These are phyloP conservation scores for Tolypocladium paradoxum DNA, from an alignment of 2,329 filamentous ascomycete species.

Conservation along the genomic window DNA sequence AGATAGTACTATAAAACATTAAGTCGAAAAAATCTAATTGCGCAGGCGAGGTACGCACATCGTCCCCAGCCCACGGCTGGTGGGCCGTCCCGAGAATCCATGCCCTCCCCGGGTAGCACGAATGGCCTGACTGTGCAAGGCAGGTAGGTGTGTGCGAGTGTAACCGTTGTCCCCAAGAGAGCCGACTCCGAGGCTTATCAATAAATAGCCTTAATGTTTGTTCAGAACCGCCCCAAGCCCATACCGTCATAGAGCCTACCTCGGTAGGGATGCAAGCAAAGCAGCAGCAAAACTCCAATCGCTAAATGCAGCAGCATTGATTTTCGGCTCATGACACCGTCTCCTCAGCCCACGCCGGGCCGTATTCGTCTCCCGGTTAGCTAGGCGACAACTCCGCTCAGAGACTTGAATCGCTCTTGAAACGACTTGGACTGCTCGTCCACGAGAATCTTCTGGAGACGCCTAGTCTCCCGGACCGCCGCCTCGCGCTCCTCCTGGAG, in stretches of 20 bases:
- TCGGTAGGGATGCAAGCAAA: slow-evolving; percentile 9
- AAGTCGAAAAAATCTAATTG: slow-evolving; percentile 10
- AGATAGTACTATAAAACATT: slow-evolving; percentile 16
- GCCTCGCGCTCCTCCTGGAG: slow-evolving; percentile 66
- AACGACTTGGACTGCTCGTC: slow-evolving; percentile 46
- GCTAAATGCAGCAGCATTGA: slow-evolving; percentile 22
- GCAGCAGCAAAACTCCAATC: slow-evolving; percentile 23
- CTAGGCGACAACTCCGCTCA: slow-evolving; percentile 9
- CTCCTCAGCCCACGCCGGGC: not conserved
- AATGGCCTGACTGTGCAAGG: not conserved
- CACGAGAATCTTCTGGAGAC: slow-evolving; percentile 56
- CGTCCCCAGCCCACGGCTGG: not conserved
- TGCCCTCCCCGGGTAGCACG: not conserved
- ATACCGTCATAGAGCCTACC: slow-evolving; percentile 3
- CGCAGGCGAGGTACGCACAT: not conserved
- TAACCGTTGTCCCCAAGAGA: not conserved
- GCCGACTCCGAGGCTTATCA: not conserved
- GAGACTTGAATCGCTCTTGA: slow-evolving; percentile 25
- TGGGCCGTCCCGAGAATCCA: not conserved
- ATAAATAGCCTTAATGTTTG: not conserved
- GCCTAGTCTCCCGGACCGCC: slow-evolving; percentile 60
- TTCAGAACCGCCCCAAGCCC: not conserved
- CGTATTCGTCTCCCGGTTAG: not conserved
- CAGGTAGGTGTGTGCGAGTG: not conserved
- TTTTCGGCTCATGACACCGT: not conserved